A percentile compares a stretch with the other conserved stretches of the same genome.
These are phyloP conservation scores for Tephrocybe sp. DNA, from an alignment of 768 basidiomycete species.

Conservation along the genomic window DNA sequence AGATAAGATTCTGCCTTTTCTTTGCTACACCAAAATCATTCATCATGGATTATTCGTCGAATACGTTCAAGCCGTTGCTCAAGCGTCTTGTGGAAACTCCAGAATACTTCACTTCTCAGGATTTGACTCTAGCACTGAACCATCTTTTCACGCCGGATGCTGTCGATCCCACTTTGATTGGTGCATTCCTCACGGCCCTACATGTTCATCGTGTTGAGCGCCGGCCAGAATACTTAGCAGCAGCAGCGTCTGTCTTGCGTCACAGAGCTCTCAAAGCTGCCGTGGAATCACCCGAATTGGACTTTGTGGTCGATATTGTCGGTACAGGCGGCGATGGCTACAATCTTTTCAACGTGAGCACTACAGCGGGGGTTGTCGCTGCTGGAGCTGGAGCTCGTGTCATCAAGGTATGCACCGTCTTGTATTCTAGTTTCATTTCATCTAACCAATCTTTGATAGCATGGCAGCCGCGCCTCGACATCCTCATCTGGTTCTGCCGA, in stretches of 20 bases:
- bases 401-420: slow-evolving; percentile 63
- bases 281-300: slow-evolving; percentile 56
- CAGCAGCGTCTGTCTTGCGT: slow-evolving; percentile 74
- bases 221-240: slow-evolving; percentile 73
- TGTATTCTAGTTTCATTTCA: background rate
- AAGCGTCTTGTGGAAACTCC: slow-evolving; percentile 79
- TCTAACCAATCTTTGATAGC: slow-evolving; percentile 45
- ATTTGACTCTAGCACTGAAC: slow-evolving; percentile 72
- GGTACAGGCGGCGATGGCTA: slow-evolving; percentile 95
- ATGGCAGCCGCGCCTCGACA: slow-evolving; percentile 88
- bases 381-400: slow-evolving; percentile 93
- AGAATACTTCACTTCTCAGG: slow-evolving; percentile 75
- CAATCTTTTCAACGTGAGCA: slow-evolving; percentile 97
- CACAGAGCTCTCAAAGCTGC: slow-evolving; percentile 63
- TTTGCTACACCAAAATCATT: background rate
- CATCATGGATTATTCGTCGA: slow-evolving; percentile 25
- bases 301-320: slow-evolving; percentile 80
- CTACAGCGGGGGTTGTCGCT: slow-evolving; percentile 89
- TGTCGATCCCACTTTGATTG: slow-evolving; percentile 73
- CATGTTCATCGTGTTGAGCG: slow-evolving; percentile 80
- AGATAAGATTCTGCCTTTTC: background rate
- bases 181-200: slow-evolving; percentile 86
- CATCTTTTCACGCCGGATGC: slow-evolving; percentile 70
- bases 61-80: slow-evolving; percentile 74
- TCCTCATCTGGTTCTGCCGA: slow-evolving; percentile 97